Evolutionary conservation across 2,329 filamentous ascomycete genomes (phyloP).

Genomic region (Madurella fahalii): DNA sequence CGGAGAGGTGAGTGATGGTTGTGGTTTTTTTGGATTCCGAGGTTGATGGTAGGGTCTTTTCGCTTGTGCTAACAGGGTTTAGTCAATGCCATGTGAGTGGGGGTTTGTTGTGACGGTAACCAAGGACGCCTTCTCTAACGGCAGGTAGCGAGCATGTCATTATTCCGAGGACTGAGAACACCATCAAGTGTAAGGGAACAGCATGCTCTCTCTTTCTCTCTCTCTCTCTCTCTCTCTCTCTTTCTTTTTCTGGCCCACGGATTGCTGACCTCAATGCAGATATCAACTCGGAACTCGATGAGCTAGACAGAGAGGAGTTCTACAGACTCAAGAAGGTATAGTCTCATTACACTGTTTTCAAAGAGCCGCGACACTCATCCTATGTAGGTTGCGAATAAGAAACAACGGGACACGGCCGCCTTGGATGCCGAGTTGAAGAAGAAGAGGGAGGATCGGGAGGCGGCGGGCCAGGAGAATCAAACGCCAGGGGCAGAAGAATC

Average conservation of each 20-base stretch:
- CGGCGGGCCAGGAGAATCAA: conserved; percentile 36
- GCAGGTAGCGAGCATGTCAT: conserved; percentile 75
- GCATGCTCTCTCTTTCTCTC: neutral
- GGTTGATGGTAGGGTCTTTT: neutral
- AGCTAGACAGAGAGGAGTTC: conserved; percentile 96
- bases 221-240: no score
- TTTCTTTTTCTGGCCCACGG: neutral
- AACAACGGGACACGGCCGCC: conserved; percentile 70
- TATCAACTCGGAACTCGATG: conserved; percentile 97
- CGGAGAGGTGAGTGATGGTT: conserved; percentile 63
- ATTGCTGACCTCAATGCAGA: conserved; percentile 44
- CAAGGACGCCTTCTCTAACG: conserved; percentile 22
- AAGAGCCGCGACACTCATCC: neutral
- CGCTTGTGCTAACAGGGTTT: conserved; percentile 28
- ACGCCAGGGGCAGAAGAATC: conserved; percentile 37
- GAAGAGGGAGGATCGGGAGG: conserved; percentile 54
- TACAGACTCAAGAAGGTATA: conserved; percentile 84
- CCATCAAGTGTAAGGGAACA: conserved; percentile 76
- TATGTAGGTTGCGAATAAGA: conserved; percentile 67
- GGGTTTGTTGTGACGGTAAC: neutral
- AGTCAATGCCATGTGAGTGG: conserved; percentile 86
- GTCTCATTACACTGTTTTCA: neutral
- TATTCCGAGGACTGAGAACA: conserved; percentile 96
- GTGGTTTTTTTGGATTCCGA: neutral
- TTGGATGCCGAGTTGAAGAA: conserved; percentile 72